A percentile compares a stretch with the other conserved stretches of the same genome.
Evolutionary conservation across 2,329 filamentous ascomycete species (phyloP).

Genomic region (Colletotrichum coccodes): DNA sequence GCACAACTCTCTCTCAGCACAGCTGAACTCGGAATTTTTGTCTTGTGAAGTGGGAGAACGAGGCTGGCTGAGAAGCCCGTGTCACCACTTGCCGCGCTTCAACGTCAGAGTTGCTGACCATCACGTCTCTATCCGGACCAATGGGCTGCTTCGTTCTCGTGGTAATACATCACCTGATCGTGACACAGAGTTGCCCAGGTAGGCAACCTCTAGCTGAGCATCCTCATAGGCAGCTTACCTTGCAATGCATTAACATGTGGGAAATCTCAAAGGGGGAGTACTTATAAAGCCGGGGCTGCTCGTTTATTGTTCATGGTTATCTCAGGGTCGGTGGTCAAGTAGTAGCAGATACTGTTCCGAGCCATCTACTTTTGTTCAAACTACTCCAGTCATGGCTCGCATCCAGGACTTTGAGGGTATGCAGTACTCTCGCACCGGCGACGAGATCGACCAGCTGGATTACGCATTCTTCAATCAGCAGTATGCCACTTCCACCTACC

Average conservation of each 20-base stretch:
- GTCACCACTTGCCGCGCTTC: neutral
- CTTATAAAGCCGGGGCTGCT: neutral
- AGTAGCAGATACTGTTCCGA: neutral
- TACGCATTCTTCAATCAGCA: constrained; percentile 40
- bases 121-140: neutral
- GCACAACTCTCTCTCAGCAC: neutral
- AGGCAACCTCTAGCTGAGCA: neutral
- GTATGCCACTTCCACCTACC: constrained; percentile 56
- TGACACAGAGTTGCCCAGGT: neutral
- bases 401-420: constrained; percentile 26
- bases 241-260: neutral
- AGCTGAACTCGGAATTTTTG: neutral
- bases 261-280: neutral
- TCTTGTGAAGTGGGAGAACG: neutral
- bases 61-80: neutral
- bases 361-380: neutral
- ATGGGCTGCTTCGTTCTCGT: neutral
- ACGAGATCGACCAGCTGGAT: constrained; percentile 13
- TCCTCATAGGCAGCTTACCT: no score
- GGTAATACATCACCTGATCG: neutral
- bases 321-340: no score
- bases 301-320: no score
- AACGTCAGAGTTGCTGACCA: neutral
- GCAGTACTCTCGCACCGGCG: constrained; percentile 17
- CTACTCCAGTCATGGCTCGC: neutral